Evolutionary conservation across 2,329 filamentous ascomycete genomes (phyloP), one percentile per base, ranked within the genome.

Genomic region (Ophidiomyces ophidiicola): DNA sequence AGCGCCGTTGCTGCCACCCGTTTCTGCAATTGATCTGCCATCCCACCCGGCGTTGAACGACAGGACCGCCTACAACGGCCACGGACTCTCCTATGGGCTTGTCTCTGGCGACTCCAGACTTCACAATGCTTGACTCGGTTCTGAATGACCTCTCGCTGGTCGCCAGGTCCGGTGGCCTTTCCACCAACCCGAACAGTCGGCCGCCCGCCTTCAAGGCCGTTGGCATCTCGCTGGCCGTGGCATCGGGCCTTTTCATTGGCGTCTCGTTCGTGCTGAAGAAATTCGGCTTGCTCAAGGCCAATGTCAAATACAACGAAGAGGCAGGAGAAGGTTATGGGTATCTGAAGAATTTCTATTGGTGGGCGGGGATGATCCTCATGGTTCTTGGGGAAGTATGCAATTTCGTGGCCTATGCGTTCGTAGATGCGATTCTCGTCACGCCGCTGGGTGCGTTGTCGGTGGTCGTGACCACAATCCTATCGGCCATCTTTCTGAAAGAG

Each of bases 261-360:
- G 72, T 81, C 10, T 96, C 88, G 0, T 98, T 96, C 59, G 87
- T 96, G 19, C 65, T 98, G 54, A 96, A 96, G 64, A 98, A 98
- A 66, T 71, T 83, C 44, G 90, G 90, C 3, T 64, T 98, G 50
- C 70, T 98, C 45, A 86, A 78, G 58, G 88, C 90, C 36, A 98
- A 96, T 61, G 78, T 83, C 52, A 96, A 96, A 60, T 96, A 96
- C 68, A 82, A 93, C 46, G 86, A 96, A 63, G 84, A 83, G 48
- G 87, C 90, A 0, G 90, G 90, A 44, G 88, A 96, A 61, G 90
- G 90, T 41, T 96, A 96, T 59, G 87, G 88, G 46, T 98, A 96
- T 59, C 75, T 98, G 52, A 94, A 93, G 66, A 96, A 96, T 54
- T 69, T 69, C 14, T 94, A 74, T 67, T 98, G 90, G 90, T 98